Base-by-base conservation (phyloP, 2,329 filamentous ascomycete species). In the Paecilomyces sp. region DNA sequence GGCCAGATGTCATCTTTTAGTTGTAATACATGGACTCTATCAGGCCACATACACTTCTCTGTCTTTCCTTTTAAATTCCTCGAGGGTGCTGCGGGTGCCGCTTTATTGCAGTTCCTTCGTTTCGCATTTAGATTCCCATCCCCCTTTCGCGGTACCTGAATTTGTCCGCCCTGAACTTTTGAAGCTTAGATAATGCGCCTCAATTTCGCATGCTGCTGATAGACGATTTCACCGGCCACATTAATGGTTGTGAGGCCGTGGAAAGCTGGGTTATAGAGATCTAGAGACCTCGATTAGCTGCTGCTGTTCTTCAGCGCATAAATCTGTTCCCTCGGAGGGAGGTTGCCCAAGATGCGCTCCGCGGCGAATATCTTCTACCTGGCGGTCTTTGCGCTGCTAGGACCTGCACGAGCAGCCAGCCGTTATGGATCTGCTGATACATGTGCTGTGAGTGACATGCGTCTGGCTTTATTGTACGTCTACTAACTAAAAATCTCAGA, bases 351-450 rank as follows among this genome's bases (percentile, higher is more conserved):
- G 13, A 85, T 85, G 83, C 81, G 78, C 66, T 73, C 79, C 59
- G 80, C 82, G 58, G 77, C 80, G 60, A 79, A 79, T 64, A 70
- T 82, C 51, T 87, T 88, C 74, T 87, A 84, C 72, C 77, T 87
- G 59, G 85, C 85, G 58, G 77, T 86, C 63, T 87, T 87, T 69
- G 77, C 83, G 65, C 77, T 88, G 66, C 77, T 85, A 62, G 75
- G 77, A 59, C 72, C 78, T 56, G 76, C 77, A 58, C 78, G 80
- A 67, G 82, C 78, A 54, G 70, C 70, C 64, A 68, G 72, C 70
- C 69, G 78, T 71, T 65, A 73, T 74, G 70, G 67, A 71, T 61
- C 65, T 30, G 62, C 79, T 68, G 78, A 82, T 70, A 76, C 81
- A 68, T 85, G 83, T 74, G 81, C 82, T 67, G 83, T 85, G 78